A percentile compares a stretch with the other conserved stretches of the same genome.
These are phyloP conservation scores for Priceomyces castillae DNA, from an alignment of 805 yeast species.

Conservation along the genomic window DNA sequence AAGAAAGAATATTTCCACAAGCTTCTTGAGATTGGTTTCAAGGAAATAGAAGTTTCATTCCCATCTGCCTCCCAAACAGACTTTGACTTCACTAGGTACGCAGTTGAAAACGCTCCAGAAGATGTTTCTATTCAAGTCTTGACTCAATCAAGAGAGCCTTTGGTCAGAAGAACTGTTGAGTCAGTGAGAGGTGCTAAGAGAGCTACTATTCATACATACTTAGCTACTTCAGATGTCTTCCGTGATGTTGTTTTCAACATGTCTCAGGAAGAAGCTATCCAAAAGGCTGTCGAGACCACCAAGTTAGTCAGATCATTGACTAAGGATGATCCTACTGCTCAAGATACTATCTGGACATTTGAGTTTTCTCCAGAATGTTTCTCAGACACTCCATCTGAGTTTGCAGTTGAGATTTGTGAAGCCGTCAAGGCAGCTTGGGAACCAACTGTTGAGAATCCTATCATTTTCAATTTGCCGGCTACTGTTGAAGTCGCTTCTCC, in stretches of 20 bases:
- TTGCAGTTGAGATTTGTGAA: constrained; percentile 73
- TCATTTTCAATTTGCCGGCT: constrained; percentile 77
- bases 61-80: constrained; percentile 83
- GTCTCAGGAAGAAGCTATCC: constrained; percentile 65
- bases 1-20: constrained; percentile 74
- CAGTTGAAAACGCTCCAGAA: constrained; percentile 74
- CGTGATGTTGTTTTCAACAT: constrained; percentile 74
- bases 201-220: constrained; percentile 69
- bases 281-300: constrained; percentile 69
- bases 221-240: constrained; percentile 74
- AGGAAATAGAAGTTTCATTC: constrained; percentile 77
- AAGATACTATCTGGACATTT: constrained; percentile 64
- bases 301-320: constrained; percentile 65
- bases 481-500: constrained; percentile 79
- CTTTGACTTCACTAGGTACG: constrained; percentile 77
- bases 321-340: constrained; percentile 67
- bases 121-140: constrained; percentile 73
- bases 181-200: constrained; percentile 68
- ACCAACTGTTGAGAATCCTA: constrained; percentile 71
- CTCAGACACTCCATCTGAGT: constrained; percentile 70
- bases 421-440: constrained; percentile 80
- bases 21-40: constrained; percentile 69
- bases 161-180: constrained; percentile 72
- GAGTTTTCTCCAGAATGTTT: constrained; percentile 81
- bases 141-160: constrained; percentile 74